phyloP scores from a whole-genome alignment of 2,329 filamentous ascomycete genomes.

The Monosporascus sp. region DNA sequence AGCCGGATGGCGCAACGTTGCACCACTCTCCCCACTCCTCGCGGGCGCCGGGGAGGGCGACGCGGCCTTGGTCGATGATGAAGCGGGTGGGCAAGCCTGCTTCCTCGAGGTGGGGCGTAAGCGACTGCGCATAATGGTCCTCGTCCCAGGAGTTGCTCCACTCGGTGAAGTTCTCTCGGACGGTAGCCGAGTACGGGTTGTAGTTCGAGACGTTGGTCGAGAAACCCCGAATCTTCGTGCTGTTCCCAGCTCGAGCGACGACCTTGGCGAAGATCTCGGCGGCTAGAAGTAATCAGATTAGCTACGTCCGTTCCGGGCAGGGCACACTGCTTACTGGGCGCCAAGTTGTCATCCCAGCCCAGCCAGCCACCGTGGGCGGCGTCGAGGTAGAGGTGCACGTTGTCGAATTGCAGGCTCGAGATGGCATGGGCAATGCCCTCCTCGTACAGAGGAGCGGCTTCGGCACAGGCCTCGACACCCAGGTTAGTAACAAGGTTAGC shows the following conservation, averaged over 20 bases:
- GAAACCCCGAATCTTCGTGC: constrained; percentile 45
- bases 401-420: constrained; percentile 45
- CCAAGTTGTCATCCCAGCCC: constrained; percentile 50
- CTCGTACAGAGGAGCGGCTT: constrained; percentile 42
- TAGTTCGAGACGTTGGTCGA: constrained; percentile 56
- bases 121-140: constrained; percentile 54
- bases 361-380: constrained; percentile 55
- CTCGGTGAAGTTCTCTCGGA: constrained; percentile 32
- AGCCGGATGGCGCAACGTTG: constrained; percentile 52
- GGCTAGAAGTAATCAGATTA: constrained; percentile 17
- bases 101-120: constrained; percentile 55
- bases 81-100: constrained; percentile 36
- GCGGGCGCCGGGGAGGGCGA: constrained; percentile 47
- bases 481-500: constrained; percentile 54
- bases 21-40: constrained; percentile 55
- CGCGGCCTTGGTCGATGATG: constrained; percentile 26
- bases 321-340: constrained; percentile 18
- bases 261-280: constrained; percentile 41
- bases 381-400: constrained; percentile 54
- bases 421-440: constrained; percentile 46
- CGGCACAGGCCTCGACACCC: constrained; percentile 42
- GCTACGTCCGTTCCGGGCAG: not conserved
- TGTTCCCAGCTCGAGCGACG: constrained; percentile 45
- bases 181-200: constrained; percentile 41
- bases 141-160: constrained; percentile 46